Conservation (phyloP, 1,139 yeast genomes). For the Geotrichum cucujoidarum region DNA sequence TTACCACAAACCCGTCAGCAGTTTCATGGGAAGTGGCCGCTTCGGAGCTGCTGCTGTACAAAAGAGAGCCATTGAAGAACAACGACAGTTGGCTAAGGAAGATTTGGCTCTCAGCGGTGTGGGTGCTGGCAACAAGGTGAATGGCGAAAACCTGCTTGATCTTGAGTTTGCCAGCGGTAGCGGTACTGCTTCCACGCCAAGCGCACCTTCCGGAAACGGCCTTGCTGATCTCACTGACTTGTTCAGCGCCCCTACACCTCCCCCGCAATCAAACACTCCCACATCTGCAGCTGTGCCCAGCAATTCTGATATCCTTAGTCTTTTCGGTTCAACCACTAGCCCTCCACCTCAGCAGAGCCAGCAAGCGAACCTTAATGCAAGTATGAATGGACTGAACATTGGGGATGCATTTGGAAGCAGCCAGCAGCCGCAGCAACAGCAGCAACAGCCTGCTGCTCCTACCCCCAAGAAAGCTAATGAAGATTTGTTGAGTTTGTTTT, state of each 20-base stretch:
- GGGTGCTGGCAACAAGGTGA: conserved; percentile 31
- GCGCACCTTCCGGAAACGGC: conserved; percentile 22
- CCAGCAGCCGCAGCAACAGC: background rate
- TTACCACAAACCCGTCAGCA: conserved; percentile 75
- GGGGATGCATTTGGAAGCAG: conserved; percentile 18
- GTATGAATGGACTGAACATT: conserved; percentile 28
- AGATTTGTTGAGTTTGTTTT: conserved; percentile 54
- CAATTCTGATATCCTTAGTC: conserved; percentile 44
- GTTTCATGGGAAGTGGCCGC: conserved; percentile 52
- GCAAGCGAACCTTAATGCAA: conserved; percentile 19
- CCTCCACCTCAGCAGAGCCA: conserved; percentile 25
- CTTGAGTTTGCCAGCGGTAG: conserved; percentile 56
- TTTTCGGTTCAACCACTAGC: conserved; percentile 38
- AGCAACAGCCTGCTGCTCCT: conserved; percentile 15
- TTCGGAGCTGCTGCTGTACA: conserved; percentile 44
- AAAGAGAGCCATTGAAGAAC: conserved; percentile 64
- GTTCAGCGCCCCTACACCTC: conserved; percentile 32
- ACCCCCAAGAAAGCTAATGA: conserved; percentile 35
- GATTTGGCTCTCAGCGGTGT: conserved; percentile 60
- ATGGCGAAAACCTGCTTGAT: conserved; percentile 80
- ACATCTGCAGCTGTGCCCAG: conserved; percentile 23
- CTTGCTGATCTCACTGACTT: conserved; percentile 36
- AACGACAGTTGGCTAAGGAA: conserved; percentile 68
- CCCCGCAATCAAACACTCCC: conserved; percentile 22
- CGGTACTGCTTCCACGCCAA: conserved; percentile 18